Evolutionary conservation across 1,284 basidiomycete species (phyloP), one percentile per base, ranked within the genome.

Genomic region (Sanghuangporus weigelae): DNA sequence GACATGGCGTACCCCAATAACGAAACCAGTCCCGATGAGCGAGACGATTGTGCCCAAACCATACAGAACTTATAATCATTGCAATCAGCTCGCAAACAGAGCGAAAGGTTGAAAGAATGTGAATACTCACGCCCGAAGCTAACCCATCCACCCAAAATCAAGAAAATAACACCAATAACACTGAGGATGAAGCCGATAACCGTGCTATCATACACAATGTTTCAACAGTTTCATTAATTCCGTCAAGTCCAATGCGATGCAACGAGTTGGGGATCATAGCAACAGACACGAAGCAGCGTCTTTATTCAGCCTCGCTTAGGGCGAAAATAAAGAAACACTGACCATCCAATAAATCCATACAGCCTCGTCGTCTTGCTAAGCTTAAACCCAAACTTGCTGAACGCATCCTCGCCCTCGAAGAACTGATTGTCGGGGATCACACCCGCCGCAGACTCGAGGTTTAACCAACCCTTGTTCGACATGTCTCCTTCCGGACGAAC

Each of bases 381-480:
- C 11, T 55, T 42, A 31, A 64, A 56, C 0, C 86, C 86, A 11
- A 95, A 79, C 66, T 85, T 86, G 58, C 81, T 84, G 80, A 94
- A 96, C 10, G 93, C 91, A 14, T 91, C 89, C 71, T 94, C 91
- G 16, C 87, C 89, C 95, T 98, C 57, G 95, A 95, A 64, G 95
- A 98, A 76, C 95, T 96, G 1, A 80, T 97, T 51, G 95, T 98
- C n/a, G 94, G 95, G 16, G 97, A 98, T 73, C 95, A 98, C 75
- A 95, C 95, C 1, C 44, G 95, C 96, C 77, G 95, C 97, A 16
- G 56, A 38, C 57, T 90, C 88, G 62, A 97, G 97, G 75, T 98
- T 98, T 73, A 95, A 97, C 72, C 87, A 93, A 35, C 88, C 95
- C 1, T 75, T 98, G 64, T 86, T 89, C 54, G 93, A 97, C 73